Evolutionary conservation across 305 asterid genomes (phyloP), one percentile per base, ranked within the genome.

Genomic region (Fraxinus angustifolia): DNA sequence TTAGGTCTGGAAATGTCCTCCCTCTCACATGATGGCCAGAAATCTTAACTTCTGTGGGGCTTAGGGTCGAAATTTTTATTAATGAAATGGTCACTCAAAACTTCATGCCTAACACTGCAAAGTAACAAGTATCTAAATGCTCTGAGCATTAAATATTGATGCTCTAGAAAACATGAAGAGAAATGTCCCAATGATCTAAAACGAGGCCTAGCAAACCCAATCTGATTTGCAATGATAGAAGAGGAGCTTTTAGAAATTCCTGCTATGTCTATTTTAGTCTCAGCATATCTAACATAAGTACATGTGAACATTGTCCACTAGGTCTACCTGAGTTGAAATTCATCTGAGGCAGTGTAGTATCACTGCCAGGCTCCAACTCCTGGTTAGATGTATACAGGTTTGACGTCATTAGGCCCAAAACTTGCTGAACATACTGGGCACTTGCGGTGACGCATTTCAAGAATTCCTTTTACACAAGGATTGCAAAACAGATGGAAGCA

Each of bases 401-500:
- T 96, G 76, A 96, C 95, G 45, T 96, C 99, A 79, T 90, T 96
- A 81, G 89, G 91, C 73, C 92, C 97, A 82, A 96, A 96, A 84
- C 95, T 94, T 82, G 94, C 90, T 12, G 93, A 86, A 90, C 99
- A 96, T 16, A 90, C 91, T 26, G 98, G 98, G 87, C 99, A 96
- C 89, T 90, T 96, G 86, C 99, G 98, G 42, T 90, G 97, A 53
- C 99, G 98, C 0, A 90, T 78, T 79, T 92, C 97, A 73, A 92
- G 84, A 38, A 94, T 79, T 84, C 87, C 89, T 85, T 91, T 98
- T 74, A 96, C 83, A 82, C 99, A 96, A 68, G 94, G 92, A 87
- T 90, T 90, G 90, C 99, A 96, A 84, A 94, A 94, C 11, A 96
- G 93, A 91, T 96, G 99, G 89, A 87, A 96, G 90, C 99, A 96